Evolutionary conservation across 768 basidiomycete genomes (phyloP), one percentile per base, ranked within the genome.

Genomic region (Leccinum subtestaceum): DNA sequence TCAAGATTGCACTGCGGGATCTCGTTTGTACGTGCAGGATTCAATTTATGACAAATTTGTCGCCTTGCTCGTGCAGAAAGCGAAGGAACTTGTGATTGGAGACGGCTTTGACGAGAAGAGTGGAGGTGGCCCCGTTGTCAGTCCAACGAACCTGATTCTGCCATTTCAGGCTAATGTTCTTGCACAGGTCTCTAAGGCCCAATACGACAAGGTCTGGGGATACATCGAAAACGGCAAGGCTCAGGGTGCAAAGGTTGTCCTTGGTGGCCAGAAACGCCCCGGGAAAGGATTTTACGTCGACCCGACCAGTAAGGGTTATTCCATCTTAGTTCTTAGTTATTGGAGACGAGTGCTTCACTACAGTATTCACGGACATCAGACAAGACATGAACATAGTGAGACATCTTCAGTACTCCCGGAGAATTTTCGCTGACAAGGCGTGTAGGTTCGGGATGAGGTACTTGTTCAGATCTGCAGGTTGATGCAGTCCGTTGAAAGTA

Each of bases 1-100:
- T n/a, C 92, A 96, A 74, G 91, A 93, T 69, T 97, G 95, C 73
- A 93, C 91, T 3, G 94, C 94, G 23, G 93, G 95, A 43, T 95
- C 93, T 34, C 84, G 95, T 13, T 76, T 95, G 38, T 94, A 91
- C 69, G 93, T 93, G 21, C 94, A 98, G 69, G 89, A 94, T 55
- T 81, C 82, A 23, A 80, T 95, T 53, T 91, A 97, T 70, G 92
- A 97, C 70, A 87, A 85, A 70, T 95, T 97, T 72, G 67, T 95
- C 31, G 72, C 78, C 29, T 63, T 87, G 55, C 75, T 94, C 43
- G 81, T 88, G 12, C 74, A 77, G 21, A 88, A 87, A 70, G 85
- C 88, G 19, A 84, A 88, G 66, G 80, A 81, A 62, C 81, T 86
- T 62, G 80, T 84, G 55, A 83, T 95, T 59, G 92, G 91, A 32